Base-by-base conservation (phyloP, 2,329 filamentous ascomycete species). In the Apiospora arundinis region DNA sequence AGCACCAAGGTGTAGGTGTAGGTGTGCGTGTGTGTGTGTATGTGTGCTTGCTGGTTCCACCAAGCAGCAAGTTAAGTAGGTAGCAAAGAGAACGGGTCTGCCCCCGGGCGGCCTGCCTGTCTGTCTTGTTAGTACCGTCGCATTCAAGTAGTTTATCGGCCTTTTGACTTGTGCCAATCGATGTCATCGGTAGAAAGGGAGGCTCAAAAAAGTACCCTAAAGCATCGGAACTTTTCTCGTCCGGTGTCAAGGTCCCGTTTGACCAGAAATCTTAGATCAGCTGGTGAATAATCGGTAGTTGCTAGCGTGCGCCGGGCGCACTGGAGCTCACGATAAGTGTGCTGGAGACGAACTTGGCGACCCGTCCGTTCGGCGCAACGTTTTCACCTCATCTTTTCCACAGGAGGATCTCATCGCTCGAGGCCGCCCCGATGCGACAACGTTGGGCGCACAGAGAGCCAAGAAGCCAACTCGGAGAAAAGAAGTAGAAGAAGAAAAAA, bases 221-320 rank as follows among this genome's bases (percentile, higher is more conserved):
- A 32, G 56, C 56, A 63, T 63, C 56, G 56, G 56, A 40, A n/a
- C 56, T 63, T n/a, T 40, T 7, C 18, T 63, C 56, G 56, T 40
- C 56, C 56, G 56, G 56, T 45, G 42, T 63, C 56, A 63, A 40
- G 32, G 56, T 23, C 56, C 37, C 9, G 56, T 63, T 63, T 63
- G 56, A 63, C 9, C 56, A 23, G 32, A 40, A 23, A n/a, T n/a
- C 56, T 63, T n/a, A 40, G 32, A 40, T 63, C 52, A 60, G 8
- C 52, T 16, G 32, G 56, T 40, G 56, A 60, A n/a, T 14, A 63
- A 23, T 37, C 32, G 6, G 5, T 21, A 21, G 45, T 45, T 56
- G 52, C 49, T 56, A 56, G 49, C 14, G 52, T 25, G 52, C 28
- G 28, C 32, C 32, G 32, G 32, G 32, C 32, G 32, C 32, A 32